phyloP scores from a whole-genome alignment of 2,329 filamentous ascomycete species.

The Chrysosporium queenslandicum region DNA sequence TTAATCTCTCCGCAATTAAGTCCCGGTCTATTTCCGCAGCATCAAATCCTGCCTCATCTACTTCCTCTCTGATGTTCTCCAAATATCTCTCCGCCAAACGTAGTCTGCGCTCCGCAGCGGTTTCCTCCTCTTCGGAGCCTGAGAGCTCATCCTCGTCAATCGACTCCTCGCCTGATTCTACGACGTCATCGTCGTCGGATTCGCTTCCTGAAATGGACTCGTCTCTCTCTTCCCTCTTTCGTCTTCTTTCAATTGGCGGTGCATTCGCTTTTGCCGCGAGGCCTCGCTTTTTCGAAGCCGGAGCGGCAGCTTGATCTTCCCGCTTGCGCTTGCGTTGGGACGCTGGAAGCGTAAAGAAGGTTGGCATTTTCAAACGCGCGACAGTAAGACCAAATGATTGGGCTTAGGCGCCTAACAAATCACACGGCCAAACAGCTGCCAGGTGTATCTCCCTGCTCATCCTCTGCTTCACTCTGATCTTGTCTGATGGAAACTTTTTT shows the following conservation, averaged over 20 bases:
- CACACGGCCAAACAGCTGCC: neutral
- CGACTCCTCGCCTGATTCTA: slow-evolving; percentile 36
- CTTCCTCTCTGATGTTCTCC: slow-evolving; percentile 74
- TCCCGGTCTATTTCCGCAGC: slow-evolving; percentile 89
- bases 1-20: slow-evolving; percentile 76
- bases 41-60: slow-evolving; percentile 79
- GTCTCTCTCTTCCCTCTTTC: slow-evolving; percentile 41
- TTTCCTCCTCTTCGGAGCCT: slow-evolving; percentile 66
- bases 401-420: neutral
- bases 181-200: slow-evolving; percentile 53
- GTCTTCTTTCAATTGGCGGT: slow-evolving; percentile 31
- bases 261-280: slow-evolving; percentile 28
- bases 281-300: slow-evolving; percentile 39
- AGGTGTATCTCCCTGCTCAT: neutral
- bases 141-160: slow-evolving; percentile 41
- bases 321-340: slow-evolving; percentile 88
- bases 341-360: slow-evolving; percentile 85
- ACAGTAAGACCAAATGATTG: neutral
- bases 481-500: slow-evolving; percentile 12
- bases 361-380: slow-evolving; percentile 58
- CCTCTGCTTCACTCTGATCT: neutral
- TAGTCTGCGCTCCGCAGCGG: slow-evolving; percentile 75
- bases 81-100: slow-evolving; percentile 86
- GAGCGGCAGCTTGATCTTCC: slow-evolving; percentile 36
- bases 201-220: slow-evolving; percentile 86